Evolutionary conservation across 768 basidiomycete species (phyloP).

Genomic region (Sistotremastrum niveocremeum): DNA sequence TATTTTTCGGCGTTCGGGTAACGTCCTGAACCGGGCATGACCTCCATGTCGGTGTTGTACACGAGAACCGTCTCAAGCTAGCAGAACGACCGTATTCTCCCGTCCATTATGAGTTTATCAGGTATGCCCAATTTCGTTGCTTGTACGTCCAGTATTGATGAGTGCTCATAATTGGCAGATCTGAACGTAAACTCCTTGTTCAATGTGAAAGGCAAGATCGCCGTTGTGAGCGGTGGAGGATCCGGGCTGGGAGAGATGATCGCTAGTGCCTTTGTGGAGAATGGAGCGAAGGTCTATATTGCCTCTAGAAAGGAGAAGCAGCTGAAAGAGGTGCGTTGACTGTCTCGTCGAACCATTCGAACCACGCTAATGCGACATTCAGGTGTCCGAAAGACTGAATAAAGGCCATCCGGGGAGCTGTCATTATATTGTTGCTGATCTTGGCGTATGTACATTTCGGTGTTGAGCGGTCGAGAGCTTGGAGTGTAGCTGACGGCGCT

Average conservation of each 20-base stretch:
- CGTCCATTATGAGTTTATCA: too few relatives aligned
- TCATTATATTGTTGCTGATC: slow-evolving; percentile 61
- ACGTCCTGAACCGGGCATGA: too few relatives aligned
- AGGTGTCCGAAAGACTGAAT: slow-evolving; percentile 49
- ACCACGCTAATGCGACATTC: neutral
- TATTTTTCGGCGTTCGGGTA: too few relatives aligned
- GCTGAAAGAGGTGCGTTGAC: slow-evolving; percentile 47
- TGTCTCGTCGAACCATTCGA: neutral
- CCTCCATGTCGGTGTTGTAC: too few relatives aligned
- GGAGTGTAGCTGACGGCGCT: neutral
- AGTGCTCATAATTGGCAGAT: slow-evolving; percentile 21
- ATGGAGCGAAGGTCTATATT: slow-evolving; percentile 84
- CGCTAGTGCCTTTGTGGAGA: slow-evolving; percentile 67
- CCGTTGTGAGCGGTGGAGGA: slow-evolving; percentile 72
- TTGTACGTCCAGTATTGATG: too few relatives aligned
- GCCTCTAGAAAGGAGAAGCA: slow-evolving; percentile 72
- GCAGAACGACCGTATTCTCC: too few relatives aligned
- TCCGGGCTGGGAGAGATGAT: slow-evolving; percentile 81
- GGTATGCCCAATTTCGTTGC: too few relatives aligned
- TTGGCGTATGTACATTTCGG: slow-evolving; percentile 38
- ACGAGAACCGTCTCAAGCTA: too few relatives aligned
- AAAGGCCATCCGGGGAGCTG: slow-evolving; percentile 45
- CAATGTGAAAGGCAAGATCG: slow-evolving; percentile 56
- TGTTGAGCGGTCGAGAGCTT: neutral
- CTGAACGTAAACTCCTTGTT: slow-evolving; percentile 43